Base-by-base conservation (phyloP, 768 basidiomycete species). In the Kwoniella heveanensis region DNA sequence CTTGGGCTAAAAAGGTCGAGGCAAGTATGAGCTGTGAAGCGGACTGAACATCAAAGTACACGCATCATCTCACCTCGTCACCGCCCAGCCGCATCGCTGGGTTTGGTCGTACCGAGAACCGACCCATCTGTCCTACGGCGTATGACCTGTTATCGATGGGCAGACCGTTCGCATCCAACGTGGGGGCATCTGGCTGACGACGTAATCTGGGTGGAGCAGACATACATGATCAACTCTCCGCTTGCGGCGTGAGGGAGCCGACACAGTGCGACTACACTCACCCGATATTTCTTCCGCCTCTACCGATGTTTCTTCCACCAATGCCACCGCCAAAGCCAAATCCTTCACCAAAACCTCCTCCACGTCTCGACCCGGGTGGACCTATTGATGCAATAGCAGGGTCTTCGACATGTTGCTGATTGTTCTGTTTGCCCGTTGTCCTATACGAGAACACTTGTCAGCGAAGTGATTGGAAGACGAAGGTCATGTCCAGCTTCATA, bases 301-400 rank as follows among this genome's bases (percentile, higher is more conserved):
- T 47, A 9, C 57, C 69, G 8, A 72, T 48, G n/a, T 64, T 66
- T 30, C 66, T 54, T 2, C 69, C 69, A 6, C 74, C 74, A 21
- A 76, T 73, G 7, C 74, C 74, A 17, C 71, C 74, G 6, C 74
- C 74, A 50, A 65, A 76, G 7, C 74, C 74, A 48, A 76, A 76
- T 0, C 74, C 74, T 54, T 76, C 71, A 5, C 71, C 73, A 47
- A 70, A 75, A 22, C 74, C 72, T 12, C 65, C 67, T 27, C n/a
- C n/a, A n/a, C 67, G n/a, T 15, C 64, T 55, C n/a, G 46, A 36
- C 24, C 60, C 53, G 21, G 70, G 54, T 7, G 65, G 64, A 17
- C 71, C 69, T 21, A 72, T 68, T 19, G 67, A 67, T 37, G 73
- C 67, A 22, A 74, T 73, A 2, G 74, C 72, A 2, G 74, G 74